Evolutionary conservation across 495 filamentous ascomycete species (phyloP), one percentile per base, ranked within the genome.

Genomic region (Xylaria palmicola): DNA sequence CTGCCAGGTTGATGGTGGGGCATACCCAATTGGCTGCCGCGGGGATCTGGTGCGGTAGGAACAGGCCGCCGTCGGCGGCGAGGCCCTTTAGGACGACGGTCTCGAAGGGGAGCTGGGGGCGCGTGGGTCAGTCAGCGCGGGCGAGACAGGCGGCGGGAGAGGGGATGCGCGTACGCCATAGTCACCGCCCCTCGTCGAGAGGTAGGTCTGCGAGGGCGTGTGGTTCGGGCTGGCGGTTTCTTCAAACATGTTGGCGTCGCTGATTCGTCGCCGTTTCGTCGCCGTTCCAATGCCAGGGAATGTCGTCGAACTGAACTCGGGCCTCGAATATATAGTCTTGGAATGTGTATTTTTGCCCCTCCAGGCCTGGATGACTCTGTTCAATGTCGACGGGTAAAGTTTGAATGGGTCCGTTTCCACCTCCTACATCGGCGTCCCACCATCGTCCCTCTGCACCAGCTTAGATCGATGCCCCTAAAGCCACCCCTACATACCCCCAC

Each of bases 71-170:
- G 68, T 97, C 93, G 2, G 85, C 74, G 26, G 93, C 92, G 34
- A 98, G 86, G 26, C 93, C 93, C 73, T 97, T 94, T 60, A 98
- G 77, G 27, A 97, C 93, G 37, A 91, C 91, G 24, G 88, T 83
- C 74, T 97, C 93, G 72, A 98, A 98, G 47, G 92, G 91, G 61
- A 94, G 81, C 91, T 96, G 9, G 39, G 32, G 17, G n/a, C 6
- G 1, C 15, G 27, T 66, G 43, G 61, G 39, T 5, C 5, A 40
- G 10, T 6, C 5, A 40, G 10, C n/a, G n/a, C 2, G 19, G 22
- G 9, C 12, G 30, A 56, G 8, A 9, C 26, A 39, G 41, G 34
- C 30, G 13, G 39, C 49, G 26, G 53, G n/a, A 27, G 32, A 49
- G 22, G 58, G 51, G 17, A 45, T 37, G 59, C 48, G 74, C 81